Conservation (phyloP, 1,284 basidiomycete genomes). For the Cryptococcus deneoformans region DNA sequence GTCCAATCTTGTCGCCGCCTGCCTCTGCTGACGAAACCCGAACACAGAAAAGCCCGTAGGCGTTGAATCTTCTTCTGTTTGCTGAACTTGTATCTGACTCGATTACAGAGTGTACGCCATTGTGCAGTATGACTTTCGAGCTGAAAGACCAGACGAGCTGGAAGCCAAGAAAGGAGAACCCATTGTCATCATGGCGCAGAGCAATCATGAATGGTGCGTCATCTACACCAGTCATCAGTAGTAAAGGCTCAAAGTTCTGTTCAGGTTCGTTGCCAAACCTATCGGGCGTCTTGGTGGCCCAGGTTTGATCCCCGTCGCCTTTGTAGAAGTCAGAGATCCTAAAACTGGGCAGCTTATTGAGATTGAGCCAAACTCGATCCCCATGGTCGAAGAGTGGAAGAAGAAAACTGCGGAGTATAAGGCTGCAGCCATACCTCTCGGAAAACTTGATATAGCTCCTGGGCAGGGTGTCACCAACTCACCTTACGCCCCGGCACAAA, state of each 20-base stretch:
- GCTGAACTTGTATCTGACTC: not conserved
- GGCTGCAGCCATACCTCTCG: conserved; percentile 90
- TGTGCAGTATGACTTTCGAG: conserved; percentile 91
- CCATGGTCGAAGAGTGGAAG: conserved; percentile 98
- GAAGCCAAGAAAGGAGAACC: conserved; percentile 92
- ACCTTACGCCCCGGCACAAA: conserved; percentile 31
- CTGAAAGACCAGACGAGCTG: conserved; percentile 94
- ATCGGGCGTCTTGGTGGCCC: conserved; percentile 92
- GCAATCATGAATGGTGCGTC: conserved; percentile 52
- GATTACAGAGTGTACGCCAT: conserved; percentile 66
- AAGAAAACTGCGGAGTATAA: conserved; percentile 92
- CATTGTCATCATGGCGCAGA: conserved; percentile 64
- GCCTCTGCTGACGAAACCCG: conserved; percentile 5
- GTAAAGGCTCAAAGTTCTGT: not conserved
- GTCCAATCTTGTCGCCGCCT: conserved; percentile 20
- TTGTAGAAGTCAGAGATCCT: conserved; percentile 94
- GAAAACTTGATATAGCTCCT: conserved; percentile 71
- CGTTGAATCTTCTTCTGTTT: not conserved
- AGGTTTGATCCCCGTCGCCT: conserved; percentile 93
- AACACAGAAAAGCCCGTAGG: conserved; percentile 25
- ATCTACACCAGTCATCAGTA: not conserved
- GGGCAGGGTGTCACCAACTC: conserved; percentile 43
- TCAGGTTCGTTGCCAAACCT: conserved; percentile 71
- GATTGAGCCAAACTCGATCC: conserved; percentile 74
- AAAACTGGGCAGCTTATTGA: conserved; percentile 64